These are phyloP conservation scores for Ophiostoma tasmaniense DNA, from an alignment of 2,329 filamentous ascomycete genomes.

Conservation along the genomic window DNA sequence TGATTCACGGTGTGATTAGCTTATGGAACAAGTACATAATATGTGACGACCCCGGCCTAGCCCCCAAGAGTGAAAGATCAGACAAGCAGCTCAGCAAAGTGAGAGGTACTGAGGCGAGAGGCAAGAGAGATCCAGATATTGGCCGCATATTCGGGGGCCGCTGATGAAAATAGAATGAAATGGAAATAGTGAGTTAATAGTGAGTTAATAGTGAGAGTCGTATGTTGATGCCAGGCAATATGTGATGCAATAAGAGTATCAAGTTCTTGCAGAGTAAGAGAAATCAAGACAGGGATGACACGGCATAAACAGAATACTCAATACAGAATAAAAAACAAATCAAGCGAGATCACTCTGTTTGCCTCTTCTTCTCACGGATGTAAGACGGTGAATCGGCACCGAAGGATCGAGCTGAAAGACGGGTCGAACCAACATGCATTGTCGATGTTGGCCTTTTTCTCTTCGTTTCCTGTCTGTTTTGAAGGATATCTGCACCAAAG, in stretches of 20 bases:
- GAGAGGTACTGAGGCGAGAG: too few species aligned
- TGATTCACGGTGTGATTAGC: constrained; percentile 4
- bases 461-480: neutral
- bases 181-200: neutral
- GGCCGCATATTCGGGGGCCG: neutral
- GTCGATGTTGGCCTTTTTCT: neutral
- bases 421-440: neutral
- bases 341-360: neutral
- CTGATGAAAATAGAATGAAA: neutral
- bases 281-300: neutral
- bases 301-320: neutral
- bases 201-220: neutral
- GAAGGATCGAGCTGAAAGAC: constrained; percentile 6
- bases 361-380: neutral
- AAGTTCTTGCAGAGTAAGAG: too few species aligned
- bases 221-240: neutral
- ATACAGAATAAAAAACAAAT: neutral
- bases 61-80: neutral
- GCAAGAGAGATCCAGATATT: neutral
- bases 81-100: too few species aligned
- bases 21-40: neutral
- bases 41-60: neutral
- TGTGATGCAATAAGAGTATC: neutral
- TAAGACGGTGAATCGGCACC: neutral
- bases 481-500: neutral